Percentiles rank a stretch among this genome's conserved stretches.
Evolutionary conservation across 805 yeast species (phyloP).

Genomic region (Wickerhamiella cacticola): DNA sequence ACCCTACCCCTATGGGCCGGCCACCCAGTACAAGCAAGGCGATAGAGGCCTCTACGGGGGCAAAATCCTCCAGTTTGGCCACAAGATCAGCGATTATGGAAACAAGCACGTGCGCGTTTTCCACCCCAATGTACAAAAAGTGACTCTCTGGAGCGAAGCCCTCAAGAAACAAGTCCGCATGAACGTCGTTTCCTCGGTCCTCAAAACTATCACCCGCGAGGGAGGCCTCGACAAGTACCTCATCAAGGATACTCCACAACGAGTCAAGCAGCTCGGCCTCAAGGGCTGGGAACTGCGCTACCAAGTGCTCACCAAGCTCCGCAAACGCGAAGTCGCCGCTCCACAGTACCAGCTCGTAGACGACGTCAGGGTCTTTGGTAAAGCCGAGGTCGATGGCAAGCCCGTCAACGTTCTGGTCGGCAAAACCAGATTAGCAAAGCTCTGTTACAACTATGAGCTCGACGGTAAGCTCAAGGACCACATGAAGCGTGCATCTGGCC

Average conservation of each 20-base stretch:
- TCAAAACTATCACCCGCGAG: slow-evolving; percentile 78
- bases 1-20: slow-evolving; percentile 66
- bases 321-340: slow-evolving; percentile 33
- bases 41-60: slow-evolving; percentile 90
- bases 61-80: slow-evolving; percentile 61
- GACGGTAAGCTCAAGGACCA: slow-evolving; percentile 36
- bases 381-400: slow-evolving; percentile 27
- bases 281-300: slow-evolving; percentile 85
- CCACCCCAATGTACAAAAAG: slow-evolving; percentile 67
- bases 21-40: slow-evolving; percentile 67
- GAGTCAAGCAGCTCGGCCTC: slow-evolving; percentile 86
- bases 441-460: slow-evolving; percentile 16
- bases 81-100: slow-evolving; percentile 62
- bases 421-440: slow-evolving; percentile 46
- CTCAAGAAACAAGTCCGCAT: slow-evolving; percentile 45
- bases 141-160: slow-evolving; percentile 75
- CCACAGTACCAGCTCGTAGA: slow-evolving; percentile 31
- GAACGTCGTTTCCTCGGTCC: slow-evolving; percentile 64
- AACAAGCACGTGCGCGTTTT: slow-evolving; percentile 65
- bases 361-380: slow-evolving; percentile 35
- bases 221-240: slow-evolving; percentile 91
- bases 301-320: slow-evolving; percentile 43
- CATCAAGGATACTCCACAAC: slow-evolving; percentile 73
- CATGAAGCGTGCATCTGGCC: slow-evolving; percentile 33
- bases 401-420: slow-evolving; percentile 44